These are phyloP conservation scores for Colletotrichum tropicale DNA, from an alignment of 2,329 filamentous ascomycete species.

Conservation along the genomic window DNA sequence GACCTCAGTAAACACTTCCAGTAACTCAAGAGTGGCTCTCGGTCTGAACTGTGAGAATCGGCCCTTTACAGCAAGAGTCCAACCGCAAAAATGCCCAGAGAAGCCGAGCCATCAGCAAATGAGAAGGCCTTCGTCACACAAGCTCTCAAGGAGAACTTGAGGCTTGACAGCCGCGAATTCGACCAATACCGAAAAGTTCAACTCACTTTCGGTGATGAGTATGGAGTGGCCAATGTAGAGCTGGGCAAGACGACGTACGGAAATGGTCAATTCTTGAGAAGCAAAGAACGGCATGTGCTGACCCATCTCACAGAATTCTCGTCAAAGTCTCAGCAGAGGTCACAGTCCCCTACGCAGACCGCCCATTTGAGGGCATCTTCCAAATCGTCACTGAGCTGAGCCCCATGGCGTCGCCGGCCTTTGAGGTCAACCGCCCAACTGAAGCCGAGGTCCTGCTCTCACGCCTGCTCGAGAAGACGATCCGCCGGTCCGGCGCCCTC, in stretches of 20 bases:
- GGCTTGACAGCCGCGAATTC: slow-evolving; percentile 82
- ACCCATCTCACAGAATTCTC: slow-evolving; percentile 65
- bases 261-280: neutral
- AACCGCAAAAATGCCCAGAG: slow-evolving; percentile 76
- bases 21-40: neutral
- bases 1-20: slow-evolving; percentile 21
- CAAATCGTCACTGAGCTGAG: slow-evolving; percentile 90
- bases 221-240: slow-evolving; percentile 85
- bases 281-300: neutral
- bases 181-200: slow-evolving; percentile 81
- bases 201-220: slow-evolving; percentile 86
- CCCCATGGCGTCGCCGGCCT: slow-evolving; percentile 89
- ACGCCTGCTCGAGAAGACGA: slow-evolving; percentile 89
- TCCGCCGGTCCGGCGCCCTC: slow-evolving; percentile 88
- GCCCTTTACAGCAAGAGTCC: slow-evolving; percentile 23
- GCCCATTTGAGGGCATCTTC: slow-evolving; percentile 95
- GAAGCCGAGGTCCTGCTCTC: slow-evolving; percentile 87
- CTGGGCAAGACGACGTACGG: slow-evolving; percentile 86
- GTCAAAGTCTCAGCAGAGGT: slow-evolving; percentile 89
- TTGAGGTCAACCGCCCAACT: slow-evolving; percentile 83
- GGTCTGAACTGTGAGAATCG: neutral
- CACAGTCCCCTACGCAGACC: slow-evolving; percentile 81
- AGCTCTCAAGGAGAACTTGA: slow-evolving; percentile 79
- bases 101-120: slow-evolving; percentile 87
- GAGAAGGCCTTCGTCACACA: slow-evolving; percentile 87